These are phyloP conservation scores for Jackrogersella minutella DNA, from an alignment of 495 filamentous ascomycete genomes.

Conservation along the genomic window DNA sequence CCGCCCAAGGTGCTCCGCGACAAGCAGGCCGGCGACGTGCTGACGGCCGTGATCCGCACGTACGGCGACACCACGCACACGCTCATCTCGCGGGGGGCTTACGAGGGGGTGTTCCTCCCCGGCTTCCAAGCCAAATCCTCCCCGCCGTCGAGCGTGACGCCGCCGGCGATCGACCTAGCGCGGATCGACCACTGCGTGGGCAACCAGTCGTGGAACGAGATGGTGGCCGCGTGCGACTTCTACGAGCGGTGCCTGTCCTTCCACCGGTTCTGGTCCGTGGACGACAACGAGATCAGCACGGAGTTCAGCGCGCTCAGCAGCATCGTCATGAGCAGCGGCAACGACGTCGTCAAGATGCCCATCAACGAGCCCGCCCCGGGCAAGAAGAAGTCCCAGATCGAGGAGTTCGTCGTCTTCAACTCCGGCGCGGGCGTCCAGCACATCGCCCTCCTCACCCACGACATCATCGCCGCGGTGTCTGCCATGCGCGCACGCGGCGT, in stretches of 20 bases:
- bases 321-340: conserved; percentile 87
- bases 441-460: conserved; percentile 79
- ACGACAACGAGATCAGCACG: conserved; percentile 86
- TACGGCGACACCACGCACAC: conserved; percentile 95
- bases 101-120: conserved; percentile 79
- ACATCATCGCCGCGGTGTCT: conserved; percentile 78
- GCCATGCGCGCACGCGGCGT: conserved; percentile 81
- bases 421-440: conserved; percentile 88
- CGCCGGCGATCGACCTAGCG: conserved; percentile 70
- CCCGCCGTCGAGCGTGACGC: conserved; percentile 36
- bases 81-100: conserved; percentile 71
- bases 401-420: conserved; percentile 91
- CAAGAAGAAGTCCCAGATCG: conserved; percentile 87
- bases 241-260: conserved; percentile 91
- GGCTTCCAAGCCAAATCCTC: conserved; percentile 68
- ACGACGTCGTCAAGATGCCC: conserved; percentile 86
- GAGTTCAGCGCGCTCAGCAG: conserved; percentile 85
- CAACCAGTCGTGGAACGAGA: conserved; percentile 90
- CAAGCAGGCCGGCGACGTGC: conserved; percentile 64
- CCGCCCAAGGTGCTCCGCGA: conserved; percentile 60
- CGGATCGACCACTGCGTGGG: conserved; percentile 93
- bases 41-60: conserved; percentile 78
- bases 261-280: conserved; percentile 94
- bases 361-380: conserved; percentile 94
- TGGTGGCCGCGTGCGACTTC: conserved; percentile 84